These are phyloP conservation scores for Prunus padus DNA, from an alignment of 306 rosid genomes.

Conservation along the genomic window DNA sequence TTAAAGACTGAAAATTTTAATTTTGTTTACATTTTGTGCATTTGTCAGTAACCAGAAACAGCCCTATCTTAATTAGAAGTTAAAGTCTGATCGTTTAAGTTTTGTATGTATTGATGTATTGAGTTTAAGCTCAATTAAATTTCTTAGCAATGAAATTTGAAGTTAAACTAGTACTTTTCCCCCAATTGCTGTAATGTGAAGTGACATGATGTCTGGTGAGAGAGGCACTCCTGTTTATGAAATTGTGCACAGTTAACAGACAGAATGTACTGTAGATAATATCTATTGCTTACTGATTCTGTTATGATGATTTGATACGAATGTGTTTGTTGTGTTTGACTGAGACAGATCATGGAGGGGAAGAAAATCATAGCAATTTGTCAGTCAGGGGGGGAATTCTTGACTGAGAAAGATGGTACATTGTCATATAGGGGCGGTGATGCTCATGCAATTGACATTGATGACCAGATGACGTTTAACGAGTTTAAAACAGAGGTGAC, in stretches of 20 bases:
- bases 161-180: not conserved
- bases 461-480: conserved; percentile 61
- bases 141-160: not conserved
- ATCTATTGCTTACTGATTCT: not conserved
- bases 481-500: conserved; percentile 76
- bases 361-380: conserved; percentile 78
- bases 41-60: not conserved
- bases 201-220: not conserved
- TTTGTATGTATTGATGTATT: not conserved
- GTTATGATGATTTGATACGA: not conserved
- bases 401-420: conserved; percentile 61
- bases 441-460: conserved; percentile 92
- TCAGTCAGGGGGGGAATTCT: conserved; percentile 89
- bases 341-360: conserved; percentile 62
- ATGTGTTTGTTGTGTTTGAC: conserved; percentile 5
- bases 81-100: not conserved
- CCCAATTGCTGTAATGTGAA: not conserved
- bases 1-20: not conserved
- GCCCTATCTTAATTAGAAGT: not conserved
- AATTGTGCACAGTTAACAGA: not conserved
- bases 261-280: not conserved
- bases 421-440: conserved; percentile 71
- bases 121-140: not conserved
- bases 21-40: not conserved
- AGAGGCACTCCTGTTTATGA: not conserved